Evolutionary conservation across 2,329 filamentous ascomycete genomes (phyloP), one percentile per base, ranked within the genome.

Genomic region (Mycocentrospora acerina): DNA sequence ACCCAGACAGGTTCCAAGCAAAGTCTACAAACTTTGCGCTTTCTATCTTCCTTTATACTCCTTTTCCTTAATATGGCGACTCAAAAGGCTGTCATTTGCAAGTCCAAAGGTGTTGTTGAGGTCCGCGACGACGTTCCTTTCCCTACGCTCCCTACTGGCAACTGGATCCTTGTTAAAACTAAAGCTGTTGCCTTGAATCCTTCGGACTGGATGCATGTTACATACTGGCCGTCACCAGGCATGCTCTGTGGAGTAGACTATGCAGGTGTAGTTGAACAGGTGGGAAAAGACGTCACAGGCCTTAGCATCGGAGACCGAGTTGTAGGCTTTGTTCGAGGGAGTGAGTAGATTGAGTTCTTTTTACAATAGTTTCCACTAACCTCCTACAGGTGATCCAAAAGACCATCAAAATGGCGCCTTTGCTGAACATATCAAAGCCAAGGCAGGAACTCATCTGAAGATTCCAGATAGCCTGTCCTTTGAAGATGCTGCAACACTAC

Each of bases 181-280:
- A 67, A 69, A 12, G 69, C 72, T 8, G 72, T 81, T 3, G 79
- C 75, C 2, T 55, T 81, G 30, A 81, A 81, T 50, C 78, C 78
- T 1, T 77, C 75, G 0, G 79, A 81, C 56, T 80, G 75, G 75
- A 79, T 78, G 51, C 48, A 37, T 28, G 36, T 63, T 8, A 37
- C 44, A 2, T 26, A 25, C 8, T 28, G 30, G 5, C 29, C 36
- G 1, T 41, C 69, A 6, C 71, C 79, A 1, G 72, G 72, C 6
- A 58, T 67, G 3, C 59, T 75, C 5, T 57, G 71, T 3, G 79
- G 79, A 17, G 78, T 74, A 45, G 77, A 80, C 52, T 78, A 71
- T 42, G 62, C 75, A n/a, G 79, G 80, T 25, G 61, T 71, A 1
- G 74, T 82, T 12, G 72, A 76, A 33, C 70, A 71, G 15, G 65